Conservation (phyloP, 164 flowering plant genomes). For the Litsea cubeba region DNA sequence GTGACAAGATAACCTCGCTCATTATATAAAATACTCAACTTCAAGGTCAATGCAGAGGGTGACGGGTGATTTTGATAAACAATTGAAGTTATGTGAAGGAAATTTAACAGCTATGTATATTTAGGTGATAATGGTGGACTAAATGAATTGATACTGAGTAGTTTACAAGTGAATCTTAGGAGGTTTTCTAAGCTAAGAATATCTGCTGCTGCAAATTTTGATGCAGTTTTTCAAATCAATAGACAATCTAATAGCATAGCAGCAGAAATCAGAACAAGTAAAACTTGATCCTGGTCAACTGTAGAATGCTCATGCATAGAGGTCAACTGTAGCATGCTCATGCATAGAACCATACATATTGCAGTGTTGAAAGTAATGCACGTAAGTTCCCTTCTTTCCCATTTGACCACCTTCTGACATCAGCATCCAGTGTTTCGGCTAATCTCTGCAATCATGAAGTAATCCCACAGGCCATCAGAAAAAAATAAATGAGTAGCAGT, state of each 20-base stretch:
- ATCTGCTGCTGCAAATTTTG: not conserved
- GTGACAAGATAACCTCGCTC: not conserved
- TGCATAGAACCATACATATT: slow-evolving; percentile 85
- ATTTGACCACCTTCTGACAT: slow-evolving; percentile 84
- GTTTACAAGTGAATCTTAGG: not conserved
- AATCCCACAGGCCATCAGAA: slow-evolving; percentile 1
- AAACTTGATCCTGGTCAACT: not conserved
- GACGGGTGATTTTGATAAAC: not conserved
- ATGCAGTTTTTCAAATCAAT: not conserved
- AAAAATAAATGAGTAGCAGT: slow-evolving; percentile 3
- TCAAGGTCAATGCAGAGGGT: not conserved
- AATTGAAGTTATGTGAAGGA: not conserved
- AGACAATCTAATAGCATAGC: not conserved
- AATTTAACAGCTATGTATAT: not conserved
- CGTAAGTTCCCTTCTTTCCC: slow-evolving; percentile 91
- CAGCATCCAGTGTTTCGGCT: slow-evolving; percentile 82
- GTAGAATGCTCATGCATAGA: not conserved
- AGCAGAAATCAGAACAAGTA: not conserved
- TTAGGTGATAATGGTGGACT: not conserved
- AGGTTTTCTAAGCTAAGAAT: not conserved
- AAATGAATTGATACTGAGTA: not conserved
- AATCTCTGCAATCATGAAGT: slow-evolving; percentile 52
- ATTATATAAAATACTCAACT: not conserved
- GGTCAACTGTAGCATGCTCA: not conserved
- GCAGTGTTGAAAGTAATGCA: slow-evolving; percentile 85